A percentile compares a stretch with the other conserved stretches of the same genome.
phyloP scores from a whole-genome alignment of 495 filamentous ascomycete species.

The Pyrenula aspistea region DNA sequence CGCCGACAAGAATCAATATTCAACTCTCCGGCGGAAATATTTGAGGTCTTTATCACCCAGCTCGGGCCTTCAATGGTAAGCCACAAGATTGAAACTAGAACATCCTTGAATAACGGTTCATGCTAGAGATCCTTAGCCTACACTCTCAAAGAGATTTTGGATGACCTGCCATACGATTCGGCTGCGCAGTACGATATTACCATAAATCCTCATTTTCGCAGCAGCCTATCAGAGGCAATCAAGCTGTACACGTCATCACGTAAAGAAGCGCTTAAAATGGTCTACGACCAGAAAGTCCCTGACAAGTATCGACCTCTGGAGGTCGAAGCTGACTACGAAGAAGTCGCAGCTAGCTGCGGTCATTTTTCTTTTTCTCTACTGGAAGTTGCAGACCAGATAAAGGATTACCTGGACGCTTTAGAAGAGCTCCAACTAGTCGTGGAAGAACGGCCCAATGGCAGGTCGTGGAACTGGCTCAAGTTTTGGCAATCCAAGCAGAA shows the following conservation, averaged over 20 bases:
- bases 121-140: constrained; percentile 73
- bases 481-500: constrained; percentile 49
- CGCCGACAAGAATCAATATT: constrained; percentile 5
- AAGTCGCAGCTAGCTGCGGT: constrained; percentile 89
- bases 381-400: constrained; percentile 82
- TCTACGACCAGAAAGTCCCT: constrained; percentile 69
- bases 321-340: constrained; percentile 87
- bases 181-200: constrained; percentile 52
- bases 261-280: constrained; percentile 55
- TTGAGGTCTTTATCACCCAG: constrained; percentile 73
- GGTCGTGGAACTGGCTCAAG: constrained; percentile 78
- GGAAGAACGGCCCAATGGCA: constrained; percentile 38
- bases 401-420: constrained; percentile 66
- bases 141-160: constrained; percentile 77
- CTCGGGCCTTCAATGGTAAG: constrained; percentile 82
- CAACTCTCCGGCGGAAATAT: constrained; percentile 62
- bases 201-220: constrained; percentile 64
- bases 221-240: constrained; percentile 68
- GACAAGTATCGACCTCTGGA: constrained; percentile 50
- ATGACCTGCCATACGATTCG: constrained; percentile 69
- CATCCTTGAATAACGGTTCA: neutral
- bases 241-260: constrained; percentile 64
- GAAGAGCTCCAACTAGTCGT: constrained; percentile 66
- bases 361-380: constrained; percentile 86
- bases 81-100: neutral